A percentile compares a stretch with the other conserved stretches of the same genome.
These are phyloP conservation scores for Venturiaceae sp. DNA, from an alignment of 2,329 filamentous ascomycete species.

Conservation along the genomic window DNA sequence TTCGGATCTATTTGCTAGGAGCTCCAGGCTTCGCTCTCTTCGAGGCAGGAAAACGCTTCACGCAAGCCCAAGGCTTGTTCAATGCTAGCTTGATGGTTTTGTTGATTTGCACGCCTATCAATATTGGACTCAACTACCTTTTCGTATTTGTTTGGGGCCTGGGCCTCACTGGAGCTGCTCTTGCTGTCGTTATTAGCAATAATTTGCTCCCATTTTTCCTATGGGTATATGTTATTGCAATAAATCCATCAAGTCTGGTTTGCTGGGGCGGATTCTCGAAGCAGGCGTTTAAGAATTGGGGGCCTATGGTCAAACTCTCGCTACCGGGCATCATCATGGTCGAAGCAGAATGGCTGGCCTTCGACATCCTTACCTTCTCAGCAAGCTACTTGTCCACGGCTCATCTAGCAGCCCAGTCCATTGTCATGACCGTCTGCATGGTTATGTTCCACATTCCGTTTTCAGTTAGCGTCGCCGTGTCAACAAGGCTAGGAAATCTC, in stretches of 20 bases:
- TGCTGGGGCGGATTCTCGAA: slow-evolving; percentile 37
- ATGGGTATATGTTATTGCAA: slow-evolving; percentile 34
- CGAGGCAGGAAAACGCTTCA: slow-evolving; percentile 44
- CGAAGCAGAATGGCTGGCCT: slow-evolving; percentile 17
- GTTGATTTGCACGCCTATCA: slow-evolving; percentile 37
- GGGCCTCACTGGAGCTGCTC: slow-evolving; percentile 41
- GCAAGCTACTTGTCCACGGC: slow-evolving; percentile 14
- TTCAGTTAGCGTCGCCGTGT: slow-evolving; percentile 27
- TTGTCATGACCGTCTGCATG: slow-evolving; percentile 24
- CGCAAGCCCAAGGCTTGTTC: slow-evolving; percentile 47
- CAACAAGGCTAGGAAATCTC: slow-evolving; percentile 28
- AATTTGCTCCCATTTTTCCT: slow-evolving; percentile 39
- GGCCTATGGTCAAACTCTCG: slow-evolving; percentile 13
- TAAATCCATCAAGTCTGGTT: slow-evolving; percentile 26
- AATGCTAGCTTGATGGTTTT: slow-evolving; percentile 38
- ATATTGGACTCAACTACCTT: slow-evolving; percentile 39
- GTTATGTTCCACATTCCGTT: slow-evolving; percentile 32
- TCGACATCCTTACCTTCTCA: slow-evolving; percentile 24
- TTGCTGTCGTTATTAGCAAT: slow-evolving; percentile 40
- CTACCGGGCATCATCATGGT: slow-evolving; percentile 16
- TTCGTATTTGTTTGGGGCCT: slow-evolving; percentile 31
- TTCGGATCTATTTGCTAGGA: slow-evolving; percentile 39
- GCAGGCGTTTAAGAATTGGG: slow-evolving; percentile 27
- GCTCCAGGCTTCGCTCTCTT: slow-evolving; percentile 45
- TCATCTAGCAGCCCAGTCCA: slow-evolving; percentile 15